Conservation (phyloP, 495 filamentous ascomycete genomes). For the Hypoxylon rickii region DNA sequence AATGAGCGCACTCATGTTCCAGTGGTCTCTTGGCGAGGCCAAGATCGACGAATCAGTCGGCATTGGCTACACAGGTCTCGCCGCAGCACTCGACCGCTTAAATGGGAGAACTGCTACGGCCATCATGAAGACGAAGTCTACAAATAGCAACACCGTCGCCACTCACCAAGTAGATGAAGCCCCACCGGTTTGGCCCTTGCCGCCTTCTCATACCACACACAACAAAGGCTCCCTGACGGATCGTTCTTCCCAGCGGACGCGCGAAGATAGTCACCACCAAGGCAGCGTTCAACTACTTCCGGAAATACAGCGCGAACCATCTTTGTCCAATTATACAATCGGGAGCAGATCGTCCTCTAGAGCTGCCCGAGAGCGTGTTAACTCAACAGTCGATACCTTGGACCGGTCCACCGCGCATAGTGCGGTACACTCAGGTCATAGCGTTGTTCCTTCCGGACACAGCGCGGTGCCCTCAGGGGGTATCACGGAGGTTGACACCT, state of each 20-base stretch:
- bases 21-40: conserved; percentile 49
- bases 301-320: conserved; percentile 34
- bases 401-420: conserved; percentile 25
- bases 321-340: conserved; percentile 32
- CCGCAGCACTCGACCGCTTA: conserved; percentile 48
- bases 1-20: conserved; percentile 51
- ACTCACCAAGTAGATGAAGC: conserved; percentile 21
- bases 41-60: conserved; percentile 47
- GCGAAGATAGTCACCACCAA: conserved; percentile 11
- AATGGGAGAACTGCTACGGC: conserved; percentile 25
- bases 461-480: conserved; percentile 14
- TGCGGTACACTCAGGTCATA: conserved; percentile 14
- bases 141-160: conserved; percentile 10
- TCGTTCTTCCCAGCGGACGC: conserved; percentile 11
- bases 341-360: conserved; percentile 21
- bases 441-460: conserved; percentile 9
- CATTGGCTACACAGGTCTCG: conserved; percentile 54
- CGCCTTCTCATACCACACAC: conserved; percentile 10
- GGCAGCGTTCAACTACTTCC: conserved; percentile 16
- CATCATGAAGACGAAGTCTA: conserved; percentile 32
- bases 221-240: conserved; percentile 23
- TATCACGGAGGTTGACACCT: conserved; percentile 35
- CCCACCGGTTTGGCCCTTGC: conserved; percentile 19
- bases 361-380: conserved; percentile 20
- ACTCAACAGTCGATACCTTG: conserved; percentile 19